Evolutionary conservation across 192 early-diverging fungal species (phyloP), one percentile per base, ranked within the genome.

Genomic region (Dissophora ornata): DNA sequence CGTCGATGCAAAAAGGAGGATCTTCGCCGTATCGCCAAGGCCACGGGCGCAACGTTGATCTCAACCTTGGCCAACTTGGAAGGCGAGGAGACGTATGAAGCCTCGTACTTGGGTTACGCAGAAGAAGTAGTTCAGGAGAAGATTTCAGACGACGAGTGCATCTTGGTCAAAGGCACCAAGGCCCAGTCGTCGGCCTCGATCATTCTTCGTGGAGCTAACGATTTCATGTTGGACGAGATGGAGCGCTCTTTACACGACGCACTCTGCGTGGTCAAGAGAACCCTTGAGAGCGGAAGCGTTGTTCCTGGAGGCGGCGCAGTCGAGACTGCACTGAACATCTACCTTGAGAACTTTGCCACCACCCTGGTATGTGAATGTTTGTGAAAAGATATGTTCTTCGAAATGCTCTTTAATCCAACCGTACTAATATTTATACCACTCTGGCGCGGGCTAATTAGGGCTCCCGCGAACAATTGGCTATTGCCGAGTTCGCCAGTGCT

Each of bases 191-290:
- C 95, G 1, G 89, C 96, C 25, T 97, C 95, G 15, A 90, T 99
- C 40, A 96, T 99, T 65, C 85, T 99, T 62, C 95, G 97, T 62
- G 97, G 97, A 32, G 96, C 97, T 50, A 99, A 98, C 80, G 97
- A 99, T 81, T 99, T 92, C 70, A 97, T 98, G 96, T 84, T 99
- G 46, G 97, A 99, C 62, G 97, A 99, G 84, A 98, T 99, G 96
- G 97, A 99, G 81, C 88, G 97, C 51, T 93, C 95, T 25, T 73
- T 99, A 52, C 97, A 99, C 71, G 97, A 99, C 84, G 88, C 90
- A 41, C 79, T 99, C 69, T 96, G 94, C 74, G 95, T 95, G 12
- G 95, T 99, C 58, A 98, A 98, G 90, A 88, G 97, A 32, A 97
- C 96, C 7, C 83, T 99, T 38, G 97, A 99, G 80, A 94, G 92